A percentile compares a stretch with the other conserved stretches of the same genome.
phyloP scores from a whole-genome alignment of 2,329 filamentous ascomycete genomes.

The Aspergillus tamarii region DNA sequence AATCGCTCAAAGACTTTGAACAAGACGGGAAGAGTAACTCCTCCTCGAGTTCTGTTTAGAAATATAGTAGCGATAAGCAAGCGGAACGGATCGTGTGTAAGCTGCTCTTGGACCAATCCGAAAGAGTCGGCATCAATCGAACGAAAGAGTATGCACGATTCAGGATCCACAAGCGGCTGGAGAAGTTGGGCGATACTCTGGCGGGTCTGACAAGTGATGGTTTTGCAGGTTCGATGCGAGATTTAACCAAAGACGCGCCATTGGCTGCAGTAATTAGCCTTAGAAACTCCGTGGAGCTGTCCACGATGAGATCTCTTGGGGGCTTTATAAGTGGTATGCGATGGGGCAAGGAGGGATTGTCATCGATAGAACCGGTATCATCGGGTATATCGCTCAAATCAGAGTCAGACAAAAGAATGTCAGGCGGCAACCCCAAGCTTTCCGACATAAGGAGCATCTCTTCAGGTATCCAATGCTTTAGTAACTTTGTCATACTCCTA shows the following conservation, averaged over 20 bases:
- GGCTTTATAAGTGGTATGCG: not conserved
- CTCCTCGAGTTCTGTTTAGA: conserved; percentile 78
- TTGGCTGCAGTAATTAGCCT: conserved; percentile 17
- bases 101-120: conserved; percentile 81
- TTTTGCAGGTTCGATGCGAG: conserved; percentile 14
- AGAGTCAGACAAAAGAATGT: conserved; percentile 37
- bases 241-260: conserved; percentile 8
- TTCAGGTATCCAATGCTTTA: conserved; percentile 14
- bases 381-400: conserved; percentile 39
- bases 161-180: conserved; percentile 30
- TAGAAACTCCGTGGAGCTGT: not conserved
- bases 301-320: not conserved
- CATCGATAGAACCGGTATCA: conserved; percentile 27
- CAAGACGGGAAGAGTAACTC: conserved; percentile 74
- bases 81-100: conserved; percentile 74
- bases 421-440: conserved; percentile 17
- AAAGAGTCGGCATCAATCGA: conserved; percentile 66
- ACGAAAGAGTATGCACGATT: conserved; percentile 64
- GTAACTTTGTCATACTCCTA: not conserved
- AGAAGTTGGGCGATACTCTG: conserved; percentile 50
- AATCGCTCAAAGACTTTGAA: conserved; percentile 69
- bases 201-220: conserved; percentile 24
- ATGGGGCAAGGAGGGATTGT: conserved; percentile 7
- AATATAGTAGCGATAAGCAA: conserved; percentile 83
- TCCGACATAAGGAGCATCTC: conserved; percentile 19